Conservation (phyloP, 2,329 filamentous ascomycete species). For the Aaosphaeria pasadenensis region DNA sequence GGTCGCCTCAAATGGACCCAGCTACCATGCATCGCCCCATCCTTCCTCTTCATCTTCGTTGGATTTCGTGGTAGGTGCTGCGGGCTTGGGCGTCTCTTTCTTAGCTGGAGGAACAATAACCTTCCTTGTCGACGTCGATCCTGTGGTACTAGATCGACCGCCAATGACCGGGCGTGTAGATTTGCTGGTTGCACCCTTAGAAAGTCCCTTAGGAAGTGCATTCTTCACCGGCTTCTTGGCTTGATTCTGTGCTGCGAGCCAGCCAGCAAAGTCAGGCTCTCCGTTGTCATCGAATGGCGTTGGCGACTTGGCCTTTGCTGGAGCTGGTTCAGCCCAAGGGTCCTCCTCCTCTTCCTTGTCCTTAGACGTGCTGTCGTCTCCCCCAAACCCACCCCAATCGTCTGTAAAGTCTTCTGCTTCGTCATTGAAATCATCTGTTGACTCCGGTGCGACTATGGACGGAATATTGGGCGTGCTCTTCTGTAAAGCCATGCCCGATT, state of each 20-base stretch:
- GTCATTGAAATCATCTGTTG: slow-evolving; percentile 50
- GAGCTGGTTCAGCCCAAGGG: slow-evolving; percentile 48
- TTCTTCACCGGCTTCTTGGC: slow-evolving; percentile 66
- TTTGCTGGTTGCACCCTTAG: slow-evolving; percentile 53
- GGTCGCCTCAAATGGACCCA: no score
- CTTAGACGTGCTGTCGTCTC: slow-evolving; percentile 43
- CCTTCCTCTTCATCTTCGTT: slow-evolving; percentile 40
- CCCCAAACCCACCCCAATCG: slow-evolving; percentile 71
- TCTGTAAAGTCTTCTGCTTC: slow-evolving; percentile 61
- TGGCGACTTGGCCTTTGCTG: slow-evolving; percentile 32
- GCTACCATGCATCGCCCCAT: slow-evolving; percentile 39
- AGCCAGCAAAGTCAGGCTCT: slow-evolving; percentile 94
- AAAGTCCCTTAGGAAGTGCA: slow-evolving; percentile 77
- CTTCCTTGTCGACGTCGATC: slow-evolving; percentile 7
- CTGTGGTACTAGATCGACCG: slow-evolving; percentile 25
- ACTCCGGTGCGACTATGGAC: slow-evolving; percentile 32
- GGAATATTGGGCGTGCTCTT: slow-evolving; percentile 21
- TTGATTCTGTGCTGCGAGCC: slow-evolving; percentile 81
- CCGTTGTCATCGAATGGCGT: slow-evolving; percentile 74
- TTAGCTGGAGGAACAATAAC: slow-evolving; percentile 15
- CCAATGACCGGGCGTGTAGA: slow-evolving; percentile 27
- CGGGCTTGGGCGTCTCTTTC: slow-evolving; percentile 25
- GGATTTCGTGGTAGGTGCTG: slow-evolving; percentile 34
- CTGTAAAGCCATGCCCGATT: slow-evolving; percentile 27
- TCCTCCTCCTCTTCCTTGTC: slow-evolving; percentile 55